These are phyloP conservation scores for Theobroma cacao DNA, from an alignment of 345 rosid species.

Conservation along the genomic window DNA sequence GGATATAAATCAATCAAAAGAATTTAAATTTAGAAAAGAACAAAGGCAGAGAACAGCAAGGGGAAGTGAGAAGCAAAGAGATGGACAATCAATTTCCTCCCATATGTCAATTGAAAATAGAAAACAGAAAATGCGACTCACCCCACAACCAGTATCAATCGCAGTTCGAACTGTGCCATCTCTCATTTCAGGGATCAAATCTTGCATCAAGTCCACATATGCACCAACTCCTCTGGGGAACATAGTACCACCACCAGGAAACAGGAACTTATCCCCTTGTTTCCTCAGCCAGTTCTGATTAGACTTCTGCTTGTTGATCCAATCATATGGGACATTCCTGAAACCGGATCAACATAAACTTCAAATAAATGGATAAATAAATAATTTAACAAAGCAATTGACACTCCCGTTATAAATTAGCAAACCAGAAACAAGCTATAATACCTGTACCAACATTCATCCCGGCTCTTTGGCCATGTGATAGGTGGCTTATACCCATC, in stretches of 20 bases:
- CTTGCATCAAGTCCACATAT: slow-evolving; percentile 91
- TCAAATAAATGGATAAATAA: background rate
- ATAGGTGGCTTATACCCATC: slow-evolving; percentile 89
- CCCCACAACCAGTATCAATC: slow-evolving; percentile 98
- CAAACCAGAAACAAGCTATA: background rate
- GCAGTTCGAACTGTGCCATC: slow-evolving; percentile 92
- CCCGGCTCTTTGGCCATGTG: slow-evolving; percentile 93
- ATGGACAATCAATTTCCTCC: background rate
- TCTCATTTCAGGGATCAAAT: slow-evolving; percentile 91
- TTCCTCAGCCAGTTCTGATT: slow-evolving; percentile 95
- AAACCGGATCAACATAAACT: slow-evolving; percentile 24
- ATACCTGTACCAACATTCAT: slow-evolving; percentile 98
- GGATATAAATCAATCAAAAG: slow-evolving; percentile 3
- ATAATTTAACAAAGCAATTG: slow-evolving; percentile 5
- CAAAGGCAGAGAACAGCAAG: background rate
- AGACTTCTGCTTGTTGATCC: slow-evolving; percentile 97
- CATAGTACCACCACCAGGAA: slow-evolving; percentile 99
- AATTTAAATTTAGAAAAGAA: background rate
- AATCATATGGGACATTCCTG: slow-evolving; percentile 97
- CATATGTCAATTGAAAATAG: background rate
- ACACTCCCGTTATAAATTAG: background rate
- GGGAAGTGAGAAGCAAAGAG: background rate
- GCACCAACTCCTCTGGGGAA: slow-evolving; percentile 93
- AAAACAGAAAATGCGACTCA: slow-evolving; percentile 27
- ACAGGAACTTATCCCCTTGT: slow-evolving; percentile 84